Evolutionary conservation across 2,329 filamentous ascomycete species (phyloP), one percentile per base, ranked within the genome.

Genomic region (Alternaria tenuissima): DNA sequence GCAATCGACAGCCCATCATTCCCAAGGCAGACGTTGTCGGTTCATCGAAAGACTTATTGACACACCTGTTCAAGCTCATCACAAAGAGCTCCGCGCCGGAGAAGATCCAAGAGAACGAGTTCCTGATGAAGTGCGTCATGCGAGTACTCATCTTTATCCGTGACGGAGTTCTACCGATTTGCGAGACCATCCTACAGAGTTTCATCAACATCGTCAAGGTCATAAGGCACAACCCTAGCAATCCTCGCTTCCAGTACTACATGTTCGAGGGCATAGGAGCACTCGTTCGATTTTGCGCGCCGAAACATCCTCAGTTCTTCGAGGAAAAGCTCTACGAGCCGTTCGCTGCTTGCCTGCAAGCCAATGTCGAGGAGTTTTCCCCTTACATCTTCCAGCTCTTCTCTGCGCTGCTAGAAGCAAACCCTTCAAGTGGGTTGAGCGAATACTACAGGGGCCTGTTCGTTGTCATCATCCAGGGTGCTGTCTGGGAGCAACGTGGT

Each of bases 121-220:
- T 98, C 78, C 79, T 99, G 74, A 98, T 99, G 94, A 92, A 93
- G 71, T 99, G 95, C 73, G 93, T 97, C 57, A 99, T 99, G 95
- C 88, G 95, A 70, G 94, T 99, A 12, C 84, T 99, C 62, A 93
- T 99, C 66, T 94, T 98, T 65, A 91, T 98, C 78, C 92, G 91
- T 76, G 94, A 97, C 48, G 91, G 89, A 28, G 88, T 94, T 14
- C 80, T 89, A 2, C 85, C 89, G 1, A 88, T 95, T 49, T 85
- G 90, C 6, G 92, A 97, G 68, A 87, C 86, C 67, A 88, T 96
- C n/a, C 82, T 98, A 54, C 86, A 88, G 53, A 93, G 96, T 77
- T 86, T 99, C 60, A 88, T 96, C 73, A 90, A 87, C 62, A 97
- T 99, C 71, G 97, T 94, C 49, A 91, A 91, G 72, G 89, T 96